A percentile compares a stretch with the other conserved stretches of the same genome.
phyloP scores from a whole-genome alignment of 2,329 filamentous ascomycete genomes.

The Ascocoryne sarcoides region DNA sequence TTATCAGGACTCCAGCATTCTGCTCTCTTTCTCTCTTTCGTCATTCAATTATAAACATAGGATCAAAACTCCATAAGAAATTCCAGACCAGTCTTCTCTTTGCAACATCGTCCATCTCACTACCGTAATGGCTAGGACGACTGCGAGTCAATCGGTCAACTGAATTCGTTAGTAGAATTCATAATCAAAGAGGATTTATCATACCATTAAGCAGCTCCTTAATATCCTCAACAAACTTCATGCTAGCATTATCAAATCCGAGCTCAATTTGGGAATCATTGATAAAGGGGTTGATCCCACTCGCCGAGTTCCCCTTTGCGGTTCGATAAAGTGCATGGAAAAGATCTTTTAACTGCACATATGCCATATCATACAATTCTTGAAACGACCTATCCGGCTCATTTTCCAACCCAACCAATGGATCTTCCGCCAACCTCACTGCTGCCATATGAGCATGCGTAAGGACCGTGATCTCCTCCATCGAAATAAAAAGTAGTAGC shows the following conservation, averaged over 20 bases:
- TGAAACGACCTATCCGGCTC: slow-evolving; percentile 6
- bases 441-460: slow-evolving; percentile 3
- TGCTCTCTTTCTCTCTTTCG: too few relatives aligned
- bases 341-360: slow-evolving; percentile 10
- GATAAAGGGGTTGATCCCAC: slow-evolving; percentile 11
- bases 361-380: slow-evolving; percentile 7
- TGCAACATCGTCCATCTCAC: too few relatives aligned
- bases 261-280: not conserved
- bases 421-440: not conserved
- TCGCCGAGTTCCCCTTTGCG: slow-evolving; percentile 6
- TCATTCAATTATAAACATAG: too few relatives aligned
- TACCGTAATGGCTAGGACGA: too few relatives aligned
- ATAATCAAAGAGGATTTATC: too few relatives aligned
- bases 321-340: slow-evolving; percentile 17
- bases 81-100: too few relatives aligned
- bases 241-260: not conserved
- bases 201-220: too few relatives aligned
- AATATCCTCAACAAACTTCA: not conserved
- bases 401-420: not conserved
- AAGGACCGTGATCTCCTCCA: slow-evolving; percentile 10
- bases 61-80: too few relatives aligned
- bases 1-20: too few relatives aligned
- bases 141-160: too few relatives aligned
- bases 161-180: too few relatives aligned
- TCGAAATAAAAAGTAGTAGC: slow-evolving; percentile 9